Evolutionary conservation across 129 eudicot species (phyloP), one percentile per base, ranked within the genome.

Genomic region (Escallonia herrerae): DNA sequence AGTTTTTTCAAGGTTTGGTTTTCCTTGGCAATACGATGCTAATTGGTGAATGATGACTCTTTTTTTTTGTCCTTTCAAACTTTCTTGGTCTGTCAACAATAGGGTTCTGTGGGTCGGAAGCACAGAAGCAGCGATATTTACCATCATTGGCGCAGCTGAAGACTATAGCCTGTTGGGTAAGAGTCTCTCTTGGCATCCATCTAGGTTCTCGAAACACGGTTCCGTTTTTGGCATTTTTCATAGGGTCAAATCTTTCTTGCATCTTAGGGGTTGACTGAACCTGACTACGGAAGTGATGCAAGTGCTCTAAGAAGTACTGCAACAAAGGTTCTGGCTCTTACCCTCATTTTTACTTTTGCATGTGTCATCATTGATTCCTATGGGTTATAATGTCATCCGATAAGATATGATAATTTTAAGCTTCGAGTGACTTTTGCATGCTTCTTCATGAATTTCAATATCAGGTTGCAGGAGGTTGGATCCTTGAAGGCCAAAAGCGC

Each of bases 401-500:
- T 22, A 22, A 22, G 33, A 22, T 22, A 22, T 22, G 33, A 22
- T 22, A 22, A 0, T 22, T 22, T 22, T 22, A 22, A 22, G 33
- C 33, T 22, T 1, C 33, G 33, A 22, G 33, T 22, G 33, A 7
- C 33, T 47, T 65, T 75, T 42, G 47, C 47, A 14, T 22, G 50
- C 44, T 15, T 67, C 49, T 8, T 49, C 8, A 8, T 42, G 22
- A n/a, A 49, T 10, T 49, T 39, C 5, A 2, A 46, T 5, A 53
- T 69, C 75, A 93, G 98, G 99, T 89, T 68, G 91, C 79, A 61
- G 99, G 99, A 73, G 99, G 99, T 70, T 93, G 99, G 99, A 65
- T 89, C 48, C 80, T 93, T 75, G 91, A 93, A 77, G 99, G 99
- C 60, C 96, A 89, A 78, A 93, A 93, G 65, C 86, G 99, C 7